phyloP scores from a whole-genome alignment of 1,284 basidiomycete species.

The Sanghuangporus sanghuang region DNA sequence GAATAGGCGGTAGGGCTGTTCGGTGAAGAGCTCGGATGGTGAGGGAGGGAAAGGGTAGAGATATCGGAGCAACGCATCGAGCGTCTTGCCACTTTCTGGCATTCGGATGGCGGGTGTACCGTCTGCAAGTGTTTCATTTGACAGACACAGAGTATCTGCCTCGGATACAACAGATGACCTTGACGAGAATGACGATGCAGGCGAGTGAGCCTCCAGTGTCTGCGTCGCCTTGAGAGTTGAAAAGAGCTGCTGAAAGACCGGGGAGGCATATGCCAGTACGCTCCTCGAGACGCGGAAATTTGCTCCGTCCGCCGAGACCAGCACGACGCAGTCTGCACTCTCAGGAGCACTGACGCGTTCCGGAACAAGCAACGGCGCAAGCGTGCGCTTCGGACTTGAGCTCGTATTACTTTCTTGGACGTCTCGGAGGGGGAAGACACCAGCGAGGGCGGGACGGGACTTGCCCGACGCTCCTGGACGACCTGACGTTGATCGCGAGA shows the following conservation, averaged over 20 bases:
- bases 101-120: conserved; percentile 45
- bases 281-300: conserved; percentile 22
- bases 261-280: conserved; percentile 22
- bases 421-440: background rate
- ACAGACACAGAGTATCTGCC: background rate
- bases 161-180: background rate
- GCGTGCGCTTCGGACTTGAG: background rate
- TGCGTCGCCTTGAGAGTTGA: conserved; percentile 1
- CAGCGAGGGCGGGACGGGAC: background rate
- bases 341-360: conserved; percentile 13
- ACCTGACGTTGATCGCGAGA: background rate
- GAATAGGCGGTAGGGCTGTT: background rate
- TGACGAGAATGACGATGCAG: background rate
- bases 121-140: conserved; percentile 20
- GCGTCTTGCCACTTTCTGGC: conserved; percentile 39
- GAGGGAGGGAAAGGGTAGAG: conserved; percentile 34
- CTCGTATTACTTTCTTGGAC: background rate
- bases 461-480: background rate
- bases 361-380: background rate
- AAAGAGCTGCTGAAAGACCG: conserved; percentile 26
- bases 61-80: conserved; percentile 50
- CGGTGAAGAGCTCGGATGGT: conserved; percentile 19
- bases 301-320: conserved; percentile 19
- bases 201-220: background rate
- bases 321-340: conserved; percentile 14